Conservation (phyloP, 768 basidiomycete genomes). For the Phylloporus sp. region DNA sequence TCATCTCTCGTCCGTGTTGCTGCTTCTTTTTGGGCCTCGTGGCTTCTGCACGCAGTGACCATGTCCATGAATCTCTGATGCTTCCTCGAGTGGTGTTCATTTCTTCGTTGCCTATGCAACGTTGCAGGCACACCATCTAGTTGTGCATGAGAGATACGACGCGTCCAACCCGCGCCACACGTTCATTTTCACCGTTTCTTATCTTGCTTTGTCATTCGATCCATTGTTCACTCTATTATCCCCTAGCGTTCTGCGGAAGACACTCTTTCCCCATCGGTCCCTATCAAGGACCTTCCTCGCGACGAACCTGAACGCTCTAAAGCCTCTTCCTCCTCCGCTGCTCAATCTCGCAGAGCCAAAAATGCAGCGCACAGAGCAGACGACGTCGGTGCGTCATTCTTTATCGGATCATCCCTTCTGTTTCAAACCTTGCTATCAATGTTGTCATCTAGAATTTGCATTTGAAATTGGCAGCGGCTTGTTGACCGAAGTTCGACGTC, state of each 20-base stretch:
- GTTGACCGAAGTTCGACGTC: constrained; percentile 84
- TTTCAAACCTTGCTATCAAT: constrained; percentile 12
- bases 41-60: constrained; percentile 7
- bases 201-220: not conserved
- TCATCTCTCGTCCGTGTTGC: constrained; percentile 9
- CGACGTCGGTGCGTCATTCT: constrained; percentile 67
- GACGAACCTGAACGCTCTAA: constrained; percentile 60
- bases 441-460: constrained; percentile 73
- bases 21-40: constrained; percentile 16
- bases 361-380: constrained; percentile 88
- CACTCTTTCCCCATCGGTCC: constrained; percentile 42
- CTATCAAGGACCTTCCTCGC: constrained; percentile 50
- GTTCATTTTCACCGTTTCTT: not conserved
- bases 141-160: too few relatives aligned
- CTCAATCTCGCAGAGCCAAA: constrained; percentile 85
- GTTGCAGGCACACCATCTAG: too few relatives aligned
- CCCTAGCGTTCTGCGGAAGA: constrained; percentile 47
- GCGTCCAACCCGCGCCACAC: too few relatives aligned
- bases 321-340: constrained; percentile 67
- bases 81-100: too few relatives aligned
- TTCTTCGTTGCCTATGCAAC: too few relatives aligned
- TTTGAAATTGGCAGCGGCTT: constrained; percentile 96
- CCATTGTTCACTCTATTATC: constrained; percentile 6
- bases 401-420: constrained; percentile 6
- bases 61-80: too few relatives aligned